phyloP scores from a whole-genome alignment of 257 asterid species.

The Lycium barbarum region DNA sequence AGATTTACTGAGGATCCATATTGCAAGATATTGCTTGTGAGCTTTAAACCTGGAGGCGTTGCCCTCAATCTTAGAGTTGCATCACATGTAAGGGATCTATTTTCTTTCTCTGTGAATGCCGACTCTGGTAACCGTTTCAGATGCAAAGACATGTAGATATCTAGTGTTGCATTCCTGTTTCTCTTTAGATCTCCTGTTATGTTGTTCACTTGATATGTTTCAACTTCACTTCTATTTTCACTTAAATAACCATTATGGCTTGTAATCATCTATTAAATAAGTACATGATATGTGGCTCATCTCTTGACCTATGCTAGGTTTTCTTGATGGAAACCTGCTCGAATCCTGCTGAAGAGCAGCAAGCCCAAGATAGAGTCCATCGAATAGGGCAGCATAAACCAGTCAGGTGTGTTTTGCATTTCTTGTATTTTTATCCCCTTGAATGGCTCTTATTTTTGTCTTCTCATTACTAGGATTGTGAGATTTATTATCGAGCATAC shows the following conservation, averaged over 20 bases:
- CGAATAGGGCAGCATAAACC: constrained; percentile 91
- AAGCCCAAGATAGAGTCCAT: constrained; percentile 95
- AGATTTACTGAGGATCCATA: constrained; percentile 71
- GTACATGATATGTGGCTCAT: neutral
- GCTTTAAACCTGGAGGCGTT: constrained; percentile 94
- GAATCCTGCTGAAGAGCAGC: too few species aligned
- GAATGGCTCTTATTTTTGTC: neutral
- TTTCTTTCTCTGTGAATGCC: neutral
- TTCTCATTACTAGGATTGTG: constrained; percentile 57
- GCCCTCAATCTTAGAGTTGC: constrained; percentile 95
- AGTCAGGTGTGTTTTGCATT: constrained; percentile 51
- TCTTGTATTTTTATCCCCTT: neutral
- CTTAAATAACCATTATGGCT: neutral
- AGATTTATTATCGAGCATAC: constrained; percentile 82
- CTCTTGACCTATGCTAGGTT: constrained; percentile 49
- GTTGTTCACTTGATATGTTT: neutral
- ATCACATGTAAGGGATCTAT: constrained; percentile 66
- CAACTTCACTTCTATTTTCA: neutral
- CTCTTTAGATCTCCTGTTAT: neutral
- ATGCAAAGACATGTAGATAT: neutral
- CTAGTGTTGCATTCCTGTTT: neutral
- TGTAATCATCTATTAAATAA: neutral
- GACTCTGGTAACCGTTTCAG: too few species aligned
- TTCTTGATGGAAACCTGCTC: constrained; percentile 95
- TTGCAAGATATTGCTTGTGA: constrained; percentile 85